A percentile compares a stretch with the other conserved stretches of the same genome.
phyloP scores from a whole-genome alignment of 352 stramenopile species.

The Phytophthora citrophthora region DNA sequence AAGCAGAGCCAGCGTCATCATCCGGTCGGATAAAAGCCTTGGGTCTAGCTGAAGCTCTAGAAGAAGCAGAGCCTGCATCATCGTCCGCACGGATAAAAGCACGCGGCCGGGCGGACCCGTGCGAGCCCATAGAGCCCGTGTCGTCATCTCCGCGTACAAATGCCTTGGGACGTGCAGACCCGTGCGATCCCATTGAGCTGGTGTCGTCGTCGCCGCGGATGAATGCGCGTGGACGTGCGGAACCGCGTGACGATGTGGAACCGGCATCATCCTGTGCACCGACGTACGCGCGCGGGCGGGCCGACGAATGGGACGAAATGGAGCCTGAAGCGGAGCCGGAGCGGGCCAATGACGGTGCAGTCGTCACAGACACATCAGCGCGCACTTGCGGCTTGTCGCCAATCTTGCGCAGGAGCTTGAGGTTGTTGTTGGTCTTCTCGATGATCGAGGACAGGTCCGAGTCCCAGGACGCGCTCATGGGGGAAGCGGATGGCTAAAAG shows the following conservation, averaged over 20 bases:
- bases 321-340: slow-evolving; percentile 17
- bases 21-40: slow-evolving; percentile 33
- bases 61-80: slow-evolving; percentile 24
- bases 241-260: slow-evolving; percentile 31
- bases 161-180: slow-evolving; percentile 21
- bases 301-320: slow-evolving; percentile 24
- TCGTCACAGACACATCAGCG: slow-evolving; percentile 48
- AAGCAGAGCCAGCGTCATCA: slow-evolving; percentile 30
- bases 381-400: slow-evolving; percentile 72
- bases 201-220: slow-evolving; percentile 39
- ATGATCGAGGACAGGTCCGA: slow-evolving; percentile 87
- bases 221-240: slow-evolving; percentile 36
- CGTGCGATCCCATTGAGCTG: slow-evolving; percentile 36
- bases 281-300: slow-evolving; percentile 31
- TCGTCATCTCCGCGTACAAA: slow-evolving; percentile 38
- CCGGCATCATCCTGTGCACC: slow-evolving; percentile 36
- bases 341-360: slow-evolving; percentile 14
- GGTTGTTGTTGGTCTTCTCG: slow-evolving; percentile 89
- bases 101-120: slow-evolving; percentile 25
- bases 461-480: slow-evolving; percentile 85
- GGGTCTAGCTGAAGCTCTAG: slow-evolving; percentile 22
- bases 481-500: background rate
- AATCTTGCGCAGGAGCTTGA: slow-evolving; percentile 83
- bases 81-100: slow-evolving; percentile 27
- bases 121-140: slow-evolving; percentile 35